phyloP scores from a whole-genome alignment of 352 stramenopile genomes.

The Phytopythium boreale region DNA sequence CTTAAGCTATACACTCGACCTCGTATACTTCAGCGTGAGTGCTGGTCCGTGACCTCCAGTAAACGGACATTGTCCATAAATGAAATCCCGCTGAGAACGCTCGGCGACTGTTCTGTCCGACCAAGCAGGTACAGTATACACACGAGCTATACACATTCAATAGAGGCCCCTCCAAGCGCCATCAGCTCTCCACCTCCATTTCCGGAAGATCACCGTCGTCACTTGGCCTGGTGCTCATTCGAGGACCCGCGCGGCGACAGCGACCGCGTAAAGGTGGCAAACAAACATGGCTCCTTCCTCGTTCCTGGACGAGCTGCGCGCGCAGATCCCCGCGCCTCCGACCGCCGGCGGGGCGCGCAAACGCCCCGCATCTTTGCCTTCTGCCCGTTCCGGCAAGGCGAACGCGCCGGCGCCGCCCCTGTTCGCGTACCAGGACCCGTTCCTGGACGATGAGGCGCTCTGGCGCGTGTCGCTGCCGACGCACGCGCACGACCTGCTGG shows the following conservation, averaged over 20 bases:
- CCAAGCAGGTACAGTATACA: not conserved
- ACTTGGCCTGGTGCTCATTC: too few relatives aligned
- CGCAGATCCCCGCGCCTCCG: not conserved
- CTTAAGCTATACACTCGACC: not conserved
- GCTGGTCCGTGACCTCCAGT: not conserved
- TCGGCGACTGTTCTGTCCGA: not conserved
- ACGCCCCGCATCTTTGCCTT: not conserved
- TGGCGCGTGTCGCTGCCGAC: conserved; percentile 26
- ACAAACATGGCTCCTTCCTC: not conserved
- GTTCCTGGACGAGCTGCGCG: conserved; percentile 9
- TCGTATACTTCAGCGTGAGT: not conserved
- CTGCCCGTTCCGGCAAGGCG: not conserved
- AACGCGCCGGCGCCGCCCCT: not conserved
- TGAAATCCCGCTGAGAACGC: not conserved
- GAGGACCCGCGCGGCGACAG: not conserved
- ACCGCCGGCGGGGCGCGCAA: not conserved
- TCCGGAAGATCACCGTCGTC: too few relatives aligned
- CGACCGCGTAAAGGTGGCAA: too few relatives aligned
- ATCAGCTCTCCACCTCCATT: too few relatives aligned
- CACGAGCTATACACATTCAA: too few relatives aligned
- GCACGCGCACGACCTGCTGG: conserved; percentile 31
- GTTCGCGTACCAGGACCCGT: conserved; percentile 31
- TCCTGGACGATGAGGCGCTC: conserved; percentile 22
- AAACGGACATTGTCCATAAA: too few relatives aligned
- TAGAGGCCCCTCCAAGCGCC: too few relatives aligned